A percentile compares a stretch with the other conserved stretches of the same genome.
These are phyloP conservation scores for Oryza punctata DNA, from an alignment of 176 grass and related monocot genomes.

Conservation along the genomic window DNA sequence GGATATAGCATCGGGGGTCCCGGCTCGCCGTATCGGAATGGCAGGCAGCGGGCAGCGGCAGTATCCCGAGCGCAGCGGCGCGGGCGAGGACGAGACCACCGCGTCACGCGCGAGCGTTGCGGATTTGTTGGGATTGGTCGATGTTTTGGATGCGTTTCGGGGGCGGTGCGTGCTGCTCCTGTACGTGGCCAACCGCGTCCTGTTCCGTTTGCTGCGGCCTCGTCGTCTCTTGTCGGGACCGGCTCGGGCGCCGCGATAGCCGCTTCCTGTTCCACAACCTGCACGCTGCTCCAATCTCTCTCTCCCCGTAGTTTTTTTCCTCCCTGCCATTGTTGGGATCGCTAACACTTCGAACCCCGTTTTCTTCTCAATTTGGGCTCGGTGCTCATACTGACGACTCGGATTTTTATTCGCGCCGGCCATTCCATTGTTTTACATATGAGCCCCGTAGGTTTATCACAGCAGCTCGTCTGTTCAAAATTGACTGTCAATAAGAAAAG, in stretches of 20 bases:
- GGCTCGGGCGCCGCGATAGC: background rate
- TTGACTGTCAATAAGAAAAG: too few species aligned
- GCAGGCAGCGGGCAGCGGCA: too few species aligned
- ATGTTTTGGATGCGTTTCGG: background rate
- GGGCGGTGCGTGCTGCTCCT: background rate
- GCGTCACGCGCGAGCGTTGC: background rate
- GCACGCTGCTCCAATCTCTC: background rate
- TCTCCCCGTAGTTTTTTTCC: too few species aligned
- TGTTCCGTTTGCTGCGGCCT: background rate
- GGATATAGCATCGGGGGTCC: background rate
- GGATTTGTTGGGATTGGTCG: background rate
- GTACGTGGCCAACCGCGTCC: background rate
- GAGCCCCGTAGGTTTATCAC: too few species aligned
- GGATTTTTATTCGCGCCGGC: too few species aligned
- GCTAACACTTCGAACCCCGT: background rate
- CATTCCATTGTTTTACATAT: too few species aligned
- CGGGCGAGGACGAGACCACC: background rate
- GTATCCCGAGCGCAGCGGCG: background rate
- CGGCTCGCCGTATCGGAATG: background rate
- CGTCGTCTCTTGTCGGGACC: background rate
- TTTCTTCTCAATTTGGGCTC: background rate
- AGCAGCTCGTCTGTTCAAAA: too few species aligned
- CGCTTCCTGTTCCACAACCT: background rate
- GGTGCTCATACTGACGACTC: background rate
- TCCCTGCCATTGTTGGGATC: background rate